phyloP scores from a whole-genome alignment of 192 early-diverging fungal genomes.

The Coemansia guatemalensis region DNA sequence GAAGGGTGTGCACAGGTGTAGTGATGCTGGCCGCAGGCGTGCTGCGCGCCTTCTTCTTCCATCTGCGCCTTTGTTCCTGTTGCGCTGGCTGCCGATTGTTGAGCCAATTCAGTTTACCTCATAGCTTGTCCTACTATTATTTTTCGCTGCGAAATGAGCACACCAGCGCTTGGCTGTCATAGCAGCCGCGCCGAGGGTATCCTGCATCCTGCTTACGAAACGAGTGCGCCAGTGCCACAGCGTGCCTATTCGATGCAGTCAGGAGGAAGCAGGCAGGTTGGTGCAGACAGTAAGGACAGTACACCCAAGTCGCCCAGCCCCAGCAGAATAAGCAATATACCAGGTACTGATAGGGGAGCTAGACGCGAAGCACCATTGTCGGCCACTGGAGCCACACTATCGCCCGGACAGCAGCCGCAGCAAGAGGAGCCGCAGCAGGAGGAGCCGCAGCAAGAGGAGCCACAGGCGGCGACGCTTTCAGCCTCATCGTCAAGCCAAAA shows the following conservation, averaged over 20 bases:
- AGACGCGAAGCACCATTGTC: background rate
- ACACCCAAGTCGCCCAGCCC: background rate
- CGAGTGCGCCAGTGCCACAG: background rate
- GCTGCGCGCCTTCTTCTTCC: background rate
- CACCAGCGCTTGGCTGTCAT: background rate
- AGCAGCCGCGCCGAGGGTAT: background rate
- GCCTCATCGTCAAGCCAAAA: background rate
- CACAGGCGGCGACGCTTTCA: background rate
- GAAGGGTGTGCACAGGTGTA: background rate
- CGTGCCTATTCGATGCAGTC: background rate
- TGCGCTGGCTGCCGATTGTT: background rate
- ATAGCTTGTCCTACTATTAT: background rate
- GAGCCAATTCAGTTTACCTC: background rate
- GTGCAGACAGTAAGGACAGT: slow-evolving; percentile 4
- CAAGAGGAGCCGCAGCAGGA: background rate
- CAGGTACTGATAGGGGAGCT: background rate
- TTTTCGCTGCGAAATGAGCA: slow-evolving; percentile 1
- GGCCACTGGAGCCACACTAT: background rate
- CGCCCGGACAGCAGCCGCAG: slow-evolving; percentile 2
- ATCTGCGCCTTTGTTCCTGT: background rate
- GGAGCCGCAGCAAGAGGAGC: background rate
- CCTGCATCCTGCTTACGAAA: background rate
- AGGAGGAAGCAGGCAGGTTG: background rate
- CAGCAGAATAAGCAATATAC: background rate
- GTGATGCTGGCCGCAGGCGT: background rate